phyloP scores from a whole-genome alignment of 345 rosid genomes.

The Dipteronia dyeriana region DNA sequence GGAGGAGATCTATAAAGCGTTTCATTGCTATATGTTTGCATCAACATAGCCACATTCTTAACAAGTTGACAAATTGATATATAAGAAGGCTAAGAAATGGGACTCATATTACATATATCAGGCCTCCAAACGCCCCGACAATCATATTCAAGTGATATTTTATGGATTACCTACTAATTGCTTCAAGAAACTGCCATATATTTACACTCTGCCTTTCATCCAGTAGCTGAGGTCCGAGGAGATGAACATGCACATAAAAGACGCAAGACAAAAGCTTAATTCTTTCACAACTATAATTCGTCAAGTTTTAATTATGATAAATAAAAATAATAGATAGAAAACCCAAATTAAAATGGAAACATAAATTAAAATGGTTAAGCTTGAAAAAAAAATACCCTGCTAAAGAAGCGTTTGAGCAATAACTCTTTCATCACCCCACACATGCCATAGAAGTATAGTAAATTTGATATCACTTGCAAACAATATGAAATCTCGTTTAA shows the following conservation, averaged over 20 bases:
- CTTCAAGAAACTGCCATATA: constrained; percentile 85
- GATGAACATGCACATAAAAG: constrained; percentile 20
- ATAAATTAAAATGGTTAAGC: constrained; percentile 9
- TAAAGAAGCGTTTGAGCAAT: constrained; percentile 81
- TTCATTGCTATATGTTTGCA: neutral
- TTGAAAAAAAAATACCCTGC: constrained; percentile 61
- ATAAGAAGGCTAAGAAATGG: no score
- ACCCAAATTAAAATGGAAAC: neutral
- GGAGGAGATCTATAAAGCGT: neutral
- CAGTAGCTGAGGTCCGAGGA: constrained; percentile 72
- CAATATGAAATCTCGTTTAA: constrained; percentile 13
- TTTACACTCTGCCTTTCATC: constrained; percentile 79
- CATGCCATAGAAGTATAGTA: constrained; percentile 90
- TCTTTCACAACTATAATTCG: neutral
- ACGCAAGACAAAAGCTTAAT: constrained; percentile 13
- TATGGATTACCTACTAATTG: constrained; percentile 64
- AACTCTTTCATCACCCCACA: constrained; percentile 90
- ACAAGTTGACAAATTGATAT: no score
- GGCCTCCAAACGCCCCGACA: neutral
- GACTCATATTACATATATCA: no score
- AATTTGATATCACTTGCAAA: constrained; percentile 76
- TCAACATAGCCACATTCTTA: neutral
- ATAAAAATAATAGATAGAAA: constrained; percentile 9
- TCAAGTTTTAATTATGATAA: neutral
- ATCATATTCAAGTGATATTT: neutral